Evolutionary conservation across 345 rosid genomes (phyloP).

Genomic region (Lumnitzera racemosa): DNA sequence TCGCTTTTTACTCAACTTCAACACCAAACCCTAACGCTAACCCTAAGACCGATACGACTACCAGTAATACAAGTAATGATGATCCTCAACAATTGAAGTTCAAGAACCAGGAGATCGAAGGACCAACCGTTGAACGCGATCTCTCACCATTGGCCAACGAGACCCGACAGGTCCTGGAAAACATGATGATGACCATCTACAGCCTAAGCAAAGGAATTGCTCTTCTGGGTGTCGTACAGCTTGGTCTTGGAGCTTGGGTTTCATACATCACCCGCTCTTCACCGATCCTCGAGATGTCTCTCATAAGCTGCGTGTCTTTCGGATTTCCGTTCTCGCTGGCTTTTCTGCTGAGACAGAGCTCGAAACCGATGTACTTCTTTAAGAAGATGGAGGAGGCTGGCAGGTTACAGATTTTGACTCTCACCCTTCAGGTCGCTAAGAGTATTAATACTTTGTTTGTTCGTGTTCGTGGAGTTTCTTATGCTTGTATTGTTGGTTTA

Average conservation of each 20-base stretch:
- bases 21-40: slow-evolving; percentile 15
- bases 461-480: slow-evolving; percentile 47
- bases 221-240: slow-evolving; percentile 52
- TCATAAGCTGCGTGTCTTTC: slow-evolving; percentile 64
- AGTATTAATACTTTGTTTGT: slow-evolving; percentile 54
- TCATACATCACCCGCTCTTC: slow-evolving; percentile 35
- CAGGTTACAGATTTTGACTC: slow-evolving; percentile 79
- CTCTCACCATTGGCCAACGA: slow-evolving; percentile 67
- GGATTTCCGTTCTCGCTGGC: slow-evolving; percentile 81
- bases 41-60: slow-evolving; percentile 14
- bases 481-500: slow-evolving; percentile 44
- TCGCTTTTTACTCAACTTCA: slow-evolving; percentile 24
- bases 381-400: slow-evolving; percentile 88
- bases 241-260: slow-evolving; percentile 64
- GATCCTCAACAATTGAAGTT: slow-evolving; percentile 30
- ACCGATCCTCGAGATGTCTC: slow-evolving; percentile 42
- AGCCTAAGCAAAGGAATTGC: slow-evolving; percentile 60
- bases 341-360: slow-evolving; percentile 62
- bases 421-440: slow-evolving; percentile 69
- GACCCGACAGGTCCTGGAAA: slow-evolving; percentile 62
- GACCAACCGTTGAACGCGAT: slow-evolving; percentile 87
- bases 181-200: slow-evolving; percentile 68
- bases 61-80: slow-evolving; percentile 24
- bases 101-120: slow-evolving; percentile 95
- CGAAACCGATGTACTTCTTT: slow-evolving; percentile 82